These are phyloP conservation scores for Inga leiocalycina DNA, from an alignment of 306 rosid species.

Conservation along the genomic window DNA sequence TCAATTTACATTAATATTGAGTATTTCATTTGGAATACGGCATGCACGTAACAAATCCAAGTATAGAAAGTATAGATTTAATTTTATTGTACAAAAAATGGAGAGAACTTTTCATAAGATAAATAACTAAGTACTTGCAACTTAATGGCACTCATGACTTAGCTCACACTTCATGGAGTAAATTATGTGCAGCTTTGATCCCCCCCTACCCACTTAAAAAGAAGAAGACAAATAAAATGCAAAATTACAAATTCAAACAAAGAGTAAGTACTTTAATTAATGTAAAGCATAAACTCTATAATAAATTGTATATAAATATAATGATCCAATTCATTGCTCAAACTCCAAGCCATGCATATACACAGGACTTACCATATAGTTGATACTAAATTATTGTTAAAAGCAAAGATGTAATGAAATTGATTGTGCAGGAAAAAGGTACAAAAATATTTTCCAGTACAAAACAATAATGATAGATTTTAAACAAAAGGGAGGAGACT, in stretches of 20 bases:
- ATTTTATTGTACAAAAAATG: background rate
- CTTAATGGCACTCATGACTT: background rate
- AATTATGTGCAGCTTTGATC: background rate
- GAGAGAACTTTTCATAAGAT: background rate
- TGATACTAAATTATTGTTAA: background rate
- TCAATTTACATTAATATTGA: background rate
- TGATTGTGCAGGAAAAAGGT: background rate
- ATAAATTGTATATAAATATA: background rate
- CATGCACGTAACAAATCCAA: background rate
- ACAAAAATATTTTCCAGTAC: constrained; percentile 1
- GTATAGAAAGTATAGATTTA: background rate
- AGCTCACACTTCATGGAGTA: background rate
- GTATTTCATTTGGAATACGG: background rate
- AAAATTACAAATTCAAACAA: background rate
- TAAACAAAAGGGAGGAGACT: constrained; percentile 1
- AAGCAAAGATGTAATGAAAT: background rate
- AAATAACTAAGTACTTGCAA: background rate
- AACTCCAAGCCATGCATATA: background rate
- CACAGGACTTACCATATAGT: background rate
- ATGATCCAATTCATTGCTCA: background rate
- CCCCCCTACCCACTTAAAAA: background rate
- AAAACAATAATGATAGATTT: constrained; percentile 22
- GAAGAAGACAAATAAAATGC: background rate
- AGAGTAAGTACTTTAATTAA: background rate
- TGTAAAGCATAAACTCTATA: background rate